Conservation (phyloP, 2,329 filamentous ascomycete species). For the Pseudocercospora fuligena region DNA sequence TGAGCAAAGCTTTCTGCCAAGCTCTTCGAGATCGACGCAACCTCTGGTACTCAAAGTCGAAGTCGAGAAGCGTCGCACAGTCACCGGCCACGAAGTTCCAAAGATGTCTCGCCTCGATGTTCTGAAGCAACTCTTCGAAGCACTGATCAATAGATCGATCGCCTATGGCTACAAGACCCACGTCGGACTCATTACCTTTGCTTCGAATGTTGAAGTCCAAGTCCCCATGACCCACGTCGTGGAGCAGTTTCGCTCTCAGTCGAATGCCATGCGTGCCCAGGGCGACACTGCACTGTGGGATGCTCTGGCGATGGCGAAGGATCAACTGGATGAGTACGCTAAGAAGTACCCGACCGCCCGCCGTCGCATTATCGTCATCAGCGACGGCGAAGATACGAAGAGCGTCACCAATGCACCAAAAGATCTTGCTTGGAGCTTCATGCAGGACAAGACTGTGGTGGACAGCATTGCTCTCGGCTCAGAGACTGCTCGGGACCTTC, state of each 20-base stretch:
- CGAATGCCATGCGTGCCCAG: conserved; percentile 36
- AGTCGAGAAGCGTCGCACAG: background rate
- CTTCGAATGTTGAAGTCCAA: conserved; percentile 33
- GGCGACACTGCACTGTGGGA: conserved; percentile 47
- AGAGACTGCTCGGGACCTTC: conserved; percentile 37
- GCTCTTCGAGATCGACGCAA: background rate
- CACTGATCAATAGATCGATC: conserved; percentile 44
- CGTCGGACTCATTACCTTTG: conserved; percentile 44
- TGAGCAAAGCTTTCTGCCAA: background rate
- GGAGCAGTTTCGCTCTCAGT: conserved; percentile 44
- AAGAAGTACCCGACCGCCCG: conserved; percentile 41
- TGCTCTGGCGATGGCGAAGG: conserved; percentile 40
- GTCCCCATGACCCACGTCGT: conserved; percentile 42
- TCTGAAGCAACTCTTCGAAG: conserved; percentile 46
- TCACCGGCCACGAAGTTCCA: background rate
- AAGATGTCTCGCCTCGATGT: conserved; percentile 39
- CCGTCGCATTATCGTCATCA: conserved; percentile 46
- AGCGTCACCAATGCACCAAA: conserved; percentile 30
- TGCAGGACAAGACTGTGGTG: conserved; percentile 38
- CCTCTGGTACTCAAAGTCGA: conserved; percentile 33
- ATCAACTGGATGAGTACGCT: conserved; percentile 40
- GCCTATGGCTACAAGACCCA: conserved; percentile 46
- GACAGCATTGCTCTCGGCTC: conserved; percentile 44
- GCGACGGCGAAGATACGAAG: conserved; percentile 45
- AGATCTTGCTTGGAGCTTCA: conserved; percentile 34